phyloP scores from a whole-genome alignment of 208 protist species.

The Trichomonas tenax region DNA sequence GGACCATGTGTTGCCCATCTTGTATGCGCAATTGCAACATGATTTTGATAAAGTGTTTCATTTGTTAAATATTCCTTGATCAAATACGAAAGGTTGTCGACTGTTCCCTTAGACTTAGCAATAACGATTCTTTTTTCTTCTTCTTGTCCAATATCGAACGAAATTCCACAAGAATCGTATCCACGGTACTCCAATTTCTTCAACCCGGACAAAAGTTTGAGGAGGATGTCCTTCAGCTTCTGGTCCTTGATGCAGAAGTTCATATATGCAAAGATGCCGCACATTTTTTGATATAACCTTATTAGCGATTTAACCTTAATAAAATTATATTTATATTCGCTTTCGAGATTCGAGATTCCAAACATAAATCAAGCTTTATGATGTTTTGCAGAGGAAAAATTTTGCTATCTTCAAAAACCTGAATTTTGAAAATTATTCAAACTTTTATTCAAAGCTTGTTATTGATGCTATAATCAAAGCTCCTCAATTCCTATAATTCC shows the following conservation, averaged over 20 bases:
- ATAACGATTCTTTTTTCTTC: background rate
- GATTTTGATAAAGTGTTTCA: background rate
- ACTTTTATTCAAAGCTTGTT: too few relatives aligned
- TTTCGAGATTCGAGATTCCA: too few relatives aligned
- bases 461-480: too few relatives aligned
- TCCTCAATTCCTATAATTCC: too few relatives aligned
- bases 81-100: background rate
- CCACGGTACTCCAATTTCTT: background rate
- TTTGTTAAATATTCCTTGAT: background rate
- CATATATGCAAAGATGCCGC: background rate
- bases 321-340: too few relatives aligned
- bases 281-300: too few relatives aligned
- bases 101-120: background rate
- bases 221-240: background rate
- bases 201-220: background rate
- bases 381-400: too few relatives aligned
- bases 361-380: too few relatives aligned
- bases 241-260: background rate
- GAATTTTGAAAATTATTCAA: too few relatives aligned
- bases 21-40: conserved; percentile 48
- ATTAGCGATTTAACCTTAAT: too few relatives aligned
- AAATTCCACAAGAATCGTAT: background rate
- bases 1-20: conserved; percentile 54
- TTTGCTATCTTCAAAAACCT: too few relatives aligned
- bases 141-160: background rate